Evolutionary conservation across 2,329 filamentous ascomycete species (phyloP), one percentile per base, ranked within the genome.

Genomic region (Teratosphaeria destructans): DNA sequence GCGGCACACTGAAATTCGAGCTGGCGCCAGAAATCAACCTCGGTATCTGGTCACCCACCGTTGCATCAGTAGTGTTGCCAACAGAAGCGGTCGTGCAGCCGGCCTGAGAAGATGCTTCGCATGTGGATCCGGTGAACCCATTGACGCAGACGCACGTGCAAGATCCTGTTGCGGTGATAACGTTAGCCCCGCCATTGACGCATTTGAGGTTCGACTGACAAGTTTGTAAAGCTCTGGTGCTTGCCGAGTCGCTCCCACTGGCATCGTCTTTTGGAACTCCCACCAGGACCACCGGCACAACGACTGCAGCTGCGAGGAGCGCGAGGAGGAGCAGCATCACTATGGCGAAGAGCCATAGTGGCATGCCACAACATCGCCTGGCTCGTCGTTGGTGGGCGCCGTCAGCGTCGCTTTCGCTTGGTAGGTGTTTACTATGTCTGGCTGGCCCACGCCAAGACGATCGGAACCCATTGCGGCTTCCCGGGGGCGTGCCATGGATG

Each of bases 141-240:
- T 94, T 91, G 26, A 87, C 85, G 74, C 93, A 99, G 52, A 96
- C 84, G 71, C 93, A 99, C 12, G 86, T 87, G 75, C 93, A 97
- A 23, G 81, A 77, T 3, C 71, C 71, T 54, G 65, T 63, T 59
- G 83, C 78, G 16, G 81, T 83, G 23, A 90, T 74, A 16, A 93
- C 82, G 59, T 86, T 91, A 19, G 86, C 85, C 32, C 93, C 93
- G 10, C 90, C 90, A 64, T 97, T 96, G 57, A 82, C 76, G 69
- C 93, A 96, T 0, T 78, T 80, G 14, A 87, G 75, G 34, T 81
- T 80, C 47, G 78, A 74, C 64, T 83, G 79, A 71, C 90, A 95
- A 61, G 79, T 71, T 6, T 76, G 71, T 26, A 68, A 60, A 54
- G 63, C 58, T 79, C 68, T 61, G 35, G 74, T 72, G 49, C 71